Conservation (phyloP, 2,329 filamentous ascomycete genomes). For the Microsporum ferrugineum region DNA sequence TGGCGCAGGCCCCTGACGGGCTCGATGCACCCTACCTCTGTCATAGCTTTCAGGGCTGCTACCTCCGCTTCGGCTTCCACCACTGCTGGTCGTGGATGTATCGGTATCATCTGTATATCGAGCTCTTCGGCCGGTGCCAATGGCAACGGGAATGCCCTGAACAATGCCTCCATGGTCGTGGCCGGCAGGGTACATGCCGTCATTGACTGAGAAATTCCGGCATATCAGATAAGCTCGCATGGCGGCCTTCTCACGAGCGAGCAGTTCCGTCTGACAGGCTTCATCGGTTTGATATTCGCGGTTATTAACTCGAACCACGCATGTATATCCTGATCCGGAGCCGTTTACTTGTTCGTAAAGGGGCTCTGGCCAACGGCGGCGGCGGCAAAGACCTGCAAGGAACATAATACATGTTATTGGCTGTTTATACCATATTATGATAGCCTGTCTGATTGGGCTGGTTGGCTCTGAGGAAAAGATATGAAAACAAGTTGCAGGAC, state of each 20-base stretch:
- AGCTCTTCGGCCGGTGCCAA: slow-evolving; percentile 47
- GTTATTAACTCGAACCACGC: slow-evolving; percentile 88
- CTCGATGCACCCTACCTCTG: not conserved
- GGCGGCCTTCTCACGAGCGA: slow-evolving; percentile 86
- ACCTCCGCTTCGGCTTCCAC: slow-evolving; percentile 42
- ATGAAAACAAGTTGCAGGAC: not conserved
- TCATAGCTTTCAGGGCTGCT: slow-evolving; percentile 40
- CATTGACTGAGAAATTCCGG: slow-evolving; percentile 92
- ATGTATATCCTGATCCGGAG: slow-evolving; percentile 60
- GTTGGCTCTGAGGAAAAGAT: not conserved
- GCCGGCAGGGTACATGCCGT: slow-evolving; percentile 60
- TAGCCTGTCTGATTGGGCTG: not conserved
- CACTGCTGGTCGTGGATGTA: slow-evolving; percentile 30
- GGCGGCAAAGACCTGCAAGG: slow-evolving; percentile 71
- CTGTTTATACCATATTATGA: slow-evolving; percentile 11
- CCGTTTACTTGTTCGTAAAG: slow-evolving; percentile 72
- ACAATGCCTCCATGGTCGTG: slow-evolving; percentile 44
- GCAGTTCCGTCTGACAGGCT: slow-evolving; percentile 65
- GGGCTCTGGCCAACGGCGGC: slow-evolving; percentile 86
- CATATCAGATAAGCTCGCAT: slow-evolving; percentile 97
- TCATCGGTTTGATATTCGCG: slow-evolving; percentile 90
- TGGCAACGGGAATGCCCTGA: slow-evolving; percentile 53
- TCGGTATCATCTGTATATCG: slow-evolving; percentile 41
- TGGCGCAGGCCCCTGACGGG: slow-evolving; percentile 15
- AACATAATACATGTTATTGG: slow-evolving; percentile 29